These are phyloP conservation scores for Penicillium soppii DNA, from an alignment of 495 filamentous ascomycete genomes.

Conservation along the genomic window DNA sequence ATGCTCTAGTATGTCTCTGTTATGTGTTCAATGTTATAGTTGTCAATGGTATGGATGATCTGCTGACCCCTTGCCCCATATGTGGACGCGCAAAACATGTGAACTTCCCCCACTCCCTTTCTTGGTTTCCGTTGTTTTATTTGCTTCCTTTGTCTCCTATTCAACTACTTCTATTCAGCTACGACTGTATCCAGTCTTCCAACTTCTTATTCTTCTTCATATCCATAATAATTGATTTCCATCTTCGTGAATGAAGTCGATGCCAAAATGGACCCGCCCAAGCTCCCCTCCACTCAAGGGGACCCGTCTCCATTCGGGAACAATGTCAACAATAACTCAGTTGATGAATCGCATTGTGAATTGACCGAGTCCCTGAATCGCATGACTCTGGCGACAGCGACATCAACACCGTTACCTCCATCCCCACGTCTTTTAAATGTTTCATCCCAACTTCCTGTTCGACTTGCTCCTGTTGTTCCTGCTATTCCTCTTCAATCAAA, in stretches of 20 bases:
- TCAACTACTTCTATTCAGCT: not conserved
- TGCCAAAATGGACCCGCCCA: slow-evolving; percentile 38
- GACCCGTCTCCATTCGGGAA: slow-evolving; percentile 29
- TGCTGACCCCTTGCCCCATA: not conserved
- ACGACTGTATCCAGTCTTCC: not conserved
- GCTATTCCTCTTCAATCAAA: slow-evolving; percentile 32
- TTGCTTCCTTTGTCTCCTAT: not conserved
- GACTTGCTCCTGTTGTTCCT: not conserved
- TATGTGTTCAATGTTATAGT: too few relatives aligned
- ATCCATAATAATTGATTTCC: too few relatives aligned
- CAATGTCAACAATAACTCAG: slow-evolving; percentile 21
- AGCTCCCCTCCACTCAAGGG: slow-evolving; percentile 17
- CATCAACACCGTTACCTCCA: slow-evolving; percentile 42
- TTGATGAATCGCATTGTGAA: slow-evolving; percentile 13
- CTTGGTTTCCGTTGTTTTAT: slow-evolving; percentile 7
- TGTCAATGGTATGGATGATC: too few relatives aligned
- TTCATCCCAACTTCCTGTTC: not conserved
- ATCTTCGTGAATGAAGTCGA: slow-evolving; percentile 5
- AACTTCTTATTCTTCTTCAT: not conserved
- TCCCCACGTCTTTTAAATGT: slow-evolving; percentile 27
- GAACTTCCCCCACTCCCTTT: slow-evolving; percentile 4
- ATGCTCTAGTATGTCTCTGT: too few relatives aligned
- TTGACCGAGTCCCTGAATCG: slow-evolving; percentile 45
- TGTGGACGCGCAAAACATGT: not conserved
- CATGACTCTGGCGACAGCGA: slow-evolving; percentile 45